These are phyloP conservation scores for Botrytis medusae DNA, from an alignment of 2,329 filamentous ascomycete genomes.

Conservation along the genomic window DNA sequence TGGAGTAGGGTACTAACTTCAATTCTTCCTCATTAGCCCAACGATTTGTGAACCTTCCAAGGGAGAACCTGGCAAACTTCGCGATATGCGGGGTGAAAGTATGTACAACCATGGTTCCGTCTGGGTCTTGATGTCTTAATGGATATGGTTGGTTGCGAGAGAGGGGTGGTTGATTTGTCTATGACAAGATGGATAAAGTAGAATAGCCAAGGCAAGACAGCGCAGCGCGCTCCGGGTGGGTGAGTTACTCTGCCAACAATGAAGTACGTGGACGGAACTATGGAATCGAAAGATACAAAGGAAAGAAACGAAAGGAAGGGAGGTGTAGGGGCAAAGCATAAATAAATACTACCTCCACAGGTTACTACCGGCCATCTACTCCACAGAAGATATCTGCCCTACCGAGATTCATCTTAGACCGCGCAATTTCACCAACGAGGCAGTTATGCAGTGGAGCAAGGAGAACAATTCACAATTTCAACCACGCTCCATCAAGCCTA, in stretches of 20 bases:
- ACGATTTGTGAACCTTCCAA: constrained; percentile 18
- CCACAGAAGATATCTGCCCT: constrained; percentile 10
- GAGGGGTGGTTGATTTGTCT: background rate
- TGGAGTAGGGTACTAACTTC: constrained; percentile 2
- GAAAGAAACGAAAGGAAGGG: background rate
- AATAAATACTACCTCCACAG: constrained; percentile 2
- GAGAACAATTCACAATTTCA: background rate
- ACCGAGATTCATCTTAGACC: constrained; percentile 9
- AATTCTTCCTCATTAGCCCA: constrained; percentile 22
- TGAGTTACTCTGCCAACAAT: background rate
- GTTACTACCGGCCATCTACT: background rate
- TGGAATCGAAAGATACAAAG: background rate
- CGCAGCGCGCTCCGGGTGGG: constrained; percentile 6
- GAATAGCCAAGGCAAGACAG: background rate
- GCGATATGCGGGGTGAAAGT: constrained; percentile 13
- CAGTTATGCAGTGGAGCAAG: constrained; percentile 8
- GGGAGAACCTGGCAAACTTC: constrained; percentile 12
- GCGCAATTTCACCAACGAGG: constrained; percentile 3
- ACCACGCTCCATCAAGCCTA: constrained; percentile 7
- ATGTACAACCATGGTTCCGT: constrained; percentile 1
- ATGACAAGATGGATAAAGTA: background rate
- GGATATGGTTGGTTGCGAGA: background rate
- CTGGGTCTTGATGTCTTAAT: background rate
- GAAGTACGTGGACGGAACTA: background rate
- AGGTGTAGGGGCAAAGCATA: background rate